Percentiles rank a stretch among this genome's conserved stretches.
Evolutionary conservation across 2,329 filamentous ascomycete genomes (phyloP).

Genomic region (Tolypocladium nubicola): DNA sequence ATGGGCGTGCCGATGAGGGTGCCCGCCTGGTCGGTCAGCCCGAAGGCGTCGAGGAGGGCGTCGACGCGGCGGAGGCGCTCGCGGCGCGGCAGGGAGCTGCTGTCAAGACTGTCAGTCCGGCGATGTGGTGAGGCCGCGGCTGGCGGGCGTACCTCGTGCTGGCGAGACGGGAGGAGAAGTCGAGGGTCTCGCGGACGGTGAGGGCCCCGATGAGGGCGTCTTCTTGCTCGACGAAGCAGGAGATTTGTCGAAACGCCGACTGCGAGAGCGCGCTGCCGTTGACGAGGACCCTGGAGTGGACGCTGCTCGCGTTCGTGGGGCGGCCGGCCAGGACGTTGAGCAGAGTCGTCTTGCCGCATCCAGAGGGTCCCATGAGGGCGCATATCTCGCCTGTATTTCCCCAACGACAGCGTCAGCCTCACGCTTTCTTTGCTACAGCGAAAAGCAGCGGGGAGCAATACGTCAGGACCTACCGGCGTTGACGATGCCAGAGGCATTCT

Average conservation of each 20-base stretch:
- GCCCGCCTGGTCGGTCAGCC: constrained; percentile 56
- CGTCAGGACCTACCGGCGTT: constrained; percentile 38
- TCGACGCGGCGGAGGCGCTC: constrained; percentile 55
- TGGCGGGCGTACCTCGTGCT: constrained; percentile 34
- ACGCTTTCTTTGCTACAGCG: too few species aligned
- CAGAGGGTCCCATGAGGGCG: constrained; percentile 70
- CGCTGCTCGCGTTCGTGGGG: constrained; percentile 29
- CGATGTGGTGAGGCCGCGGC: background rate
- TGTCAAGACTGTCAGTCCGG: background rate
- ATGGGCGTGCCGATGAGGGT: constrained; percentile 74
- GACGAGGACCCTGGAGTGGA: constrained; percentile 33
- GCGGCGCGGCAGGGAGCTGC: constrained; percentile 28
- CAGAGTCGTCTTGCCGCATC: constrained; percentile 72
- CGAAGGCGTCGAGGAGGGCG: constrained; percentile 60
- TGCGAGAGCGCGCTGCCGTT: constrained; percentile 49
- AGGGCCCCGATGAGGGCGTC: constrained; percentile 74
- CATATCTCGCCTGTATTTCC: constrained; percentile 49
- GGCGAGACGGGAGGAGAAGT: constrained; percentile 64
- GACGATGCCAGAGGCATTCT: constrained; percentile 51
- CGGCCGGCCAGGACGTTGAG: constrained; percentile 65
- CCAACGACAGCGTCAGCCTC: background rate
- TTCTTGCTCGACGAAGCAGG: constrained; percentile 78
- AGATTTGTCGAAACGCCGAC: constrained; percentile 51
- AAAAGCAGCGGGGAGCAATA: too few species aligned
- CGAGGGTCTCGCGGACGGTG: constrained; percentile 69